Evolutionary conservation across 306 rosid genomes (phyloP), one percentile per base, ranked within the genome.

Genomic region (Acacia crassicarpa): DNA sequence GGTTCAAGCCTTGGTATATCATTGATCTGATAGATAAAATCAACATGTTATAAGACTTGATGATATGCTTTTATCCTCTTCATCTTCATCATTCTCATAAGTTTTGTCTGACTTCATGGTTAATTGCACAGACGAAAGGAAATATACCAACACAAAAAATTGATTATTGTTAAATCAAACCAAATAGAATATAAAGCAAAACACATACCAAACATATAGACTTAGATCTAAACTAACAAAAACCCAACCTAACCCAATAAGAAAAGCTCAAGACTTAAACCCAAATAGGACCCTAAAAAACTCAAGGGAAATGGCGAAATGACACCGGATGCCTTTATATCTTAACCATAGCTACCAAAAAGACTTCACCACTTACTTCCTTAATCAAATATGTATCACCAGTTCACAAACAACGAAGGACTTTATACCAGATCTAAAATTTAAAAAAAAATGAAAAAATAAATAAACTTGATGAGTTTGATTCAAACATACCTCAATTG

Each of bases 1-100:
- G 92, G 87, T 79, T 87, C 17, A 87, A 93, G 44, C 89, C 86
- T 16, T 7, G 25, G 27, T 54, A 8, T 2, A 8, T 0, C 11
- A 3, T 54, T 54, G 62, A 54, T 54, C 1, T 54, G 25, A 54
- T 54, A 8, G 13, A 25, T 25, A 54, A 19, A 17, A 54, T 54
- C 22, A 8, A 20, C 10, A 19, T 2, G 61, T 9, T 19, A 20
- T 2, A 8, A 20, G 10, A 54, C 0, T 54, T 23, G 20, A 54
- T 20, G 32, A 1, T 30, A 30, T 1, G 32, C 32, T 30, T 30
- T 30, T 54, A 54, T 8, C 25, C 12, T 54, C 25, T 54, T 7
- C 25, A 19, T 54, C 9, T 53, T 53, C 61, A 53, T 17, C 61
- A 53, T 19, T 19, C 23, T 53, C 22, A 49, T 16, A 49, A 4